Base-by-base conservation (phyloP, 192 early-diverging fungal species). In the Coemansia sp. region DNA sequence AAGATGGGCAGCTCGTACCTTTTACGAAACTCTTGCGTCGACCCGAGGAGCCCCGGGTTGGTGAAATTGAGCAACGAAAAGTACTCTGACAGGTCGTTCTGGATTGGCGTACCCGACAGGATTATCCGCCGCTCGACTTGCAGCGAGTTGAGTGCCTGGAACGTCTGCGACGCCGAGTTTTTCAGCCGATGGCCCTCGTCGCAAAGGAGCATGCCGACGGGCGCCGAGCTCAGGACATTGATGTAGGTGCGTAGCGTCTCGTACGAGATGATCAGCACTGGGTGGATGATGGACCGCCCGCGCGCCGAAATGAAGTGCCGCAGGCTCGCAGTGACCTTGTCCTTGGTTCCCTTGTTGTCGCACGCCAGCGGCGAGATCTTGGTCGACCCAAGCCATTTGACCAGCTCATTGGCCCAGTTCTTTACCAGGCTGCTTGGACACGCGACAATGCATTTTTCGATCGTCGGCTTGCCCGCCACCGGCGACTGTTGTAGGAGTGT, bases 321-420 rank as follows among this genome's bases (percentile, higher is more conserved):
- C 64, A 99, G 78, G 18, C 87, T 87, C 35, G 85, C 83, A 1
- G 82, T 84, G 2, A 90, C 87, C 42, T 95, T 90, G 48, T 96
- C 94, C 62, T 93, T 94, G 2, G 88, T 84, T 0, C 88, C 91
- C 60, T 93, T 94, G 61, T 88, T 87, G 58, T 98, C 95, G 69
- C 94, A 93, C 0, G 91, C 89, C 58, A 93, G 79, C 5, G 94
- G 91, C 42, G 86, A 83, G 18, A 99, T 92, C 37, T 90, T 83
- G 8, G 70, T 82, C 2, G 86, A 79, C 5, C 96, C 95, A 0
- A 99, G 83, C 96, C 95, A 98, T 67, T 98, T 99, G 48, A 87
- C 83, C 65, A 98, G 64, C 82, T 99, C 98, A 67, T 99, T 99
- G 14, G 90, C 94, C 98, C 98, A 99, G 68, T 99, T 99, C 67